Conservation (phyloP, 306 rosid species). For the Cyclanthera cordifolia region DNA sequence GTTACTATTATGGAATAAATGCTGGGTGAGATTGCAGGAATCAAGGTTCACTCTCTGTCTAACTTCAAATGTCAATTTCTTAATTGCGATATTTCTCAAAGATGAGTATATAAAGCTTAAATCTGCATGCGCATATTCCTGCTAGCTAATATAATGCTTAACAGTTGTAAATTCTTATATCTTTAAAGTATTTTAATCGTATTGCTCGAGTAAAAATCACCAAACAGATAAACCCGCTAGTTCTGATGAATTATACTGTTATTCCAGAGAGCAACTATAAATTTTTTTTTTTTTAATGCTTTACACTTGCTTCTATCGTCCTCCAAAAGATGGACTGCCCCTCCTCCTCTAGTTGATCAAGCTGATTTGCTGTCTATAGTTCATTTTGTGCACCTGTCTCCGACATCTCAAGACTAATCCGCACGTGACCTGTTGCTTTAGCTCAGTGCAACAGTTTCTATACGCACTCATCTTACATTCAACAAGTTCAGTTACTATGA, state of each 20-base stretch:
- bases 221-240: no score
- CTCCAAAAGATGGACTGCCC: no score
- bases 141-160: background rate
- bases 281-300: no score
- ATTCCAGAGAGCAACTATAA: conserved; percentile 81
- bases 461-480: background rate
- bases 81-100: background rate
- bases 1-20: conserved; percentile 76
- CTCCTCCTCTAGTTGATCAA: background rate
- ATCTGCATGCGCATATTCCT: background rate
- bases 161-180: background rate
- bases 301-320: no score
- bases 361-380: background rate
- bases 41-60: conserved; percentile 79
- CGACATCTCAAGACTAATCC: background rate
- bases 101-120: background rate
- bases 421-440: no score
- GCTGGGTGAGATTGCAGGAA: conserved; percentile 95
- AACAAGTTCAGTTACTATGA: no score
- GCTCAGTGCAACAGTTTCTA: background rate
- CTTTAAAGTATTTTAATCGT: background rate
- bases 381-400: background rate
- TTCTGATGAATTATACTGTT: conserved; percentile 12
- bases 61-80: background rate
- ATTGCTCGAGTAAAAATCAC: background rate